These are phyloP conservation scores for Globisporangium apiculatum DNA, from an alignment of 352 stramenopile genomes.

Conservation along the genomic window DNA sequence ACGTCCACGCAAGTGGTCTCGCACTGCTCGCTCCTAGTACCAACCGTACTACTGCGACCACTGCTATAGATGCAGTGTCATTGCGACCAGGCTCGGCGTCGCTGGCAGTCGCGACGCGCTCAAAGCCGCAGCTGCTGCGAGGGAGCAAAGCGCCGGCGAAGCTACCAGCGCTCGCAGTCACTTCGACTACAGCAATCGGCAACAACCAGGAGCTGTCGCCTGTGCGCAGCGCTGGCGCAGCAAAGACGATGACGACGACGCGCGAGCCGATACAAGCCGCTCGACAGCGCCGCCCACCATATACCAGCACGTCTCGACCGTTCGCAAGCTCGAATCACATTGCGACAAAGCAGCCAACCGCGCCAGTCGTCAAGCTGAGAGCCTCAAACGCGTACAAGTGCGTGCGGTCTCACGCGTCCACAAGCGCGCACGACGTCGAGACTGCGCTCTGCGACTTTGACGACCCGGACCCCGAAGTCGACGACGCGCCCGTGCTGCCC, in stretches of 20 bases:
- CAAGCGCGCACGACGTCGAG: neutral
- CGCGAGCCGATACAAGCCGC: no score
- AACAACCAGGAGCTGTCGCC: conserved; percentile 28
- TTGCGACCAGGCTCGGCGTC: no score
- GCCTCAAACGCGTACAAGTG: neutral
- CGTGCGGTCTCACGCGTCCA: neutral
- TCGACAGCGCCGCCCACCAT: no score
- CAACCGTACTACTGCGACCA: no score
- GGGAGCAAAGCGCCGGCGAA: neutral
- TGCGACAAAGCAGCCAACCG: neutral
- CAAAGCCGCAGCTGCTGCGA: no score
- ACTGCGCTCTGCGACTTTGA: conserved; percentile 44
- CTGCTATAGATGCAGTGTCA: no score
- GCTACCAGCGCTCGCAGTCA: conserved; percentile 3
- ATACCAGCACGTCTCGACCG: no score
- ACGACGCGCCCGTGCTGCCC: conserved; percentile 35
- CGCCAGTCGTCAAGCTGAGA: neutral
- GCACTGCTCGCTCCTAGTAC: no score
- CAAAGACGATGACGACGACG: conserved; percentile 2
- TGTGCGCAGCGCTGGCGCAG: neutral
- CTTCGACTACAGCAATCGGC: neutral
- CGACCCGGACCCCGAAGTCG: conserved; percentile 49
- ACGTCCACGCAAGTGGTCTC: no score
- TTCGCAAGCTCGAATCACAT: no score
- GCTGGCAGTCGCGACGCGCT: no score